Percentiles rank a stretch among this genome's conserved stretches.
These are phyloP conservation scores for Tulasnella sp. DNA, from an alignment of 768 basidiomycete species.

Conservation along the genomic window DNA sequence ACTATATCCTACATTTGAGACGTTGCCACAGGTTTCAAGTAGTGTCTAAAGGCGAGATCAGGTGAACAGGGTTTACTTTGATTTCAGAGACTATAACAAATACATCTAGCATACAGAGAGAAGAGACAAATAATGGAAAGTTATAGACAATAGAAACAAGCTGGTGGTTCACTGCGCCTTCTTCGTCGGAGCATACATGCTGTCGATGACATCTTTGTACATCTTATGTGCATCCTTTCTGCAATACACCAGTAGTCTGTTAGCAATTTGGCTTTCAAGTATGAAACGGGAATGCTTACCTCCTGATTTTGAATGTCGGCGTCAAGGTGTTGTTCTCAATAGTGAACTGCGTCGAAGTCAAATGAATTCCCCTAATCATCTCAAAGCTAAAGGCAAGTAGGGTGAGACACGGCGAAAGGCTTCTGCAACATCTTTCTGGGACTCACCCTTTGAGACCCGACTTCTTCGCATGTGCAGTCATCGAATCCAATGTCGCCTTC, in stretches of 20 bases:
- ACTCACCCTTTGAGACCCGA: slow-evolving; percentile 58
- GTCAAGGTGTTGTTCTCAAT: slow-evolving; percentile 77
- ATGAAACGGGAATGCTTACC: not conserved
- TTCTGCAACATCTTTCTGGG: not conserved
- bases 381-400: slow-evolving; percentile 48
- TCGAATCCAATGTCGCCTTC: slow-evolving; percentile 40
- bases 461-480: slow-evolving; percentile 52
- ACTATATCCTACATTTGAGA: too few species aligned
- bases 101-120: too few species aligned
- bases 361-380: slow-evolving; percentile 67
- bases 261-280: too few species aligned
- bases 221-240: slow-evolving; percentile 10
- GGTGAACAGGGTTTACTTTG: too few species aligned
- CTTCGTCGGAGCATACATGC: slow-evolving; percentile 9
- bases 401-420: too few species aligned
- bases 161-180: too few species aligned
- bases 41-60: too few species aligned
- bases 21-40: too few species aligned
- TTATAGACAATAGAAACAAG: too few species aligned
- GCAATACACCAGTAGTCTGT: not conserved
- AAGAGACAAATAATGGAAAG: too few species aligned
- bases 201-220: slow-evolving; percentile 14
- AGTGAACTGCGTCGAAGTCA: slow-evolving; percentile 62
- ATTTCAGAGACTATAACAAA: too few species aligned
- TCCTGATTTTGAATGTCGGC: slow-evolving; percentile 70